Percentiles rank a stretch among this genome's conserved stretches.
These are phyloP conservation scores for Centella asiatica DNA, from an alignment of 129 eudicot species.

Conservation along the genomic window DNA sequence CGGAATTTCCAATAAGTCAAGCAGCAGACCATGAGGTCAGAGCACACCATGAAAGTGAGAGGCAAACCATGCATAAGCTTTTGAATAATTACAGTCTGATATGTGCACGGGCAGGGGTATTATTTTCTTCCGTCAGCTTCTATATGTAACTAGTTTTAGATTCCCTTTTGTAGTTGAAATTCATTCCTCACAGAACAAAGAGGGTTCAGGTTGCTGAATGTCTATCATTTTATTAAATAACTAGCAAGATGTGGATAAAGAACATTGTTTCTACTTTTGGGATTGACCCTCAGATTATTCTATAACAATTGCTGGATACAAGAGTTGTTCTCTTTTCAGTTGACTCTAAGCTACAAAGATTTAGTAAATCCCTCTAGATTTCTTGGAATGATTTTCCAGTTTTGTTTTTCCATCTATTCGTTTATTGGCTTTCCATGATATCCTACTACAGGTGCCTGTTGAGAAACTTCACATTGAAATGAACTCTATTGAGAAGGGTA, in stretches of 20 bases:
- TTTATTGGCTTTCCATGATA: constrained; percentile 9
- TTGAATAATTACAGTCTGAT: constrained; percentile 41
- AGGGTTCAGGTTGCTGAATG: too few relatives aligned
- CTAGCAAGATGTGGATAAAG: neutral
- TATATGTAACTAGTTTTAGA: neutral
- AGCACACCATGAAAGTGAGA: constrained; percentile 46
- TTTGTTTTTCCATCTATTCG: neutral
- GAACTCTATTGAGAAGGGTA: constrained; percentile 71
- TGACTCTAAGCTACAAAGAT: neutral
- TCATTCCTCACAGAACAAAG: too few relatives aligned
- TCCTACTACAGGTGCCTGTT: constrained; percentile 37
- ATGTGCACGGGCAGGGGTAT: constrained; percentile 68
- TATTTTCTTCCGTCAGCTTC: constrained; percentile 23
- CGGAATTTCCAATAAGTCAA: constrained; percentile 35
- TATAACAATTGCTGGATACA: neutral
- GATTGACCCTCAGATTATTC: neutral
- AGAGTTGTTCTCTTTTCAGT: neutral
- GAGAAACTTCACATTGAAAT: constrained; percentile 48
- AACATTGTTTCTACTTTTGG: neutral
- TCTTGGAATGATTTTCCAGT: neutral
- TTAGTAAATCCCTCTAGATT: neutral
- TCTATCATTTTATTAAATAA: neutral
- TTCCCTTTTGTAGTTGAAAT: neutral
- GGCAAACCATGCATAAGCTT: constrained; percentile 50
- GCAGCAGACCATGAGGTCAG: constrained; percentile 43